Evolutionary conservation across 768 basidiomycete species (phyloP), one percentile per base, ranked within the genome.

Genomic region (Boletus reticulatus): DNA sequence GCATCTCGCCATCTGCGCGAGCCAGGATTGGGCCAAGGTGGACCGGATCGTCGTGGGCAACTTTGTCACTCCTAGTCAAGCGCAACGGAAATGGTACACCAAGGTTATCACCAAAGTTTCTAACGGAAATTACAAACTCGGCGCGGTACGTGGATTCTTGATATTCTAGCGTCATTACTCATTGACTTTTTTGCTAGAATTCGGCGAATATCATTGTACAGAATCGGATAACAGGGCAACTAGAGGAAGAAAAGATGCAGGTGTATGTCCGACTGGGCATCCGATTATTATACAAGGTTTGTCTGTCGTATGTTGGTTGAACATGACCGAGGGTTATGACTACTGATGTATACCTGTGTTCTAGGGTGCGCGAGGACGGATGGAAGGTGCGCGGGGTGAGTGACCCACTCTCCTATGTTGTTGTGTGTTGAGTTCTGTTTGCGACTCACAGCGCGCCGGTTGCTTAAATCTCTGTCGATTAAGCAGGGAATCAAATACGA

Each of bases 231-330:
- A 94, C 92, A 0, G 96, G 96, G 0, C 90, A 92, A 69, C 69
- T 98, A 54, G 89, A 94, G 67, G 96, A 99, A 73, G 96, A 98
- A 76, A 98, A 98, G 78, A 99, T 98, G 94, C 88, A 94, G 65
- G 85, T 85, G 13, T 98, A 97, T 67, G 93, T 98, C 0, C 77
- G 95, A 38, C 74, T 99, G 16, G 96, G 96, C 3, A 99, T 99
- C 65, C 79, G 96, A 27, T 67, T 99, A 54, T 69, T 98, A 56
- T 99, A 98, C 79, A 92, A 90, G 80, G 85, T 80, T 58, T 11
- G 68, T 64, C 20, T 17, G 17, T 6, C 37, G 24, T 41, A n/a
- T 48, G 31, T 52, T 14, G 32, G 52, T 38, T 39, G 31, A 43
- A 10, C 29, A 20, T 22, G 43, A 49, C 36, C 6, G 3, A 22